phyloP scores from a whole-genome alignment of 2,329 filamentous ascomycete species.

The Leptographium procerum region DNA sequence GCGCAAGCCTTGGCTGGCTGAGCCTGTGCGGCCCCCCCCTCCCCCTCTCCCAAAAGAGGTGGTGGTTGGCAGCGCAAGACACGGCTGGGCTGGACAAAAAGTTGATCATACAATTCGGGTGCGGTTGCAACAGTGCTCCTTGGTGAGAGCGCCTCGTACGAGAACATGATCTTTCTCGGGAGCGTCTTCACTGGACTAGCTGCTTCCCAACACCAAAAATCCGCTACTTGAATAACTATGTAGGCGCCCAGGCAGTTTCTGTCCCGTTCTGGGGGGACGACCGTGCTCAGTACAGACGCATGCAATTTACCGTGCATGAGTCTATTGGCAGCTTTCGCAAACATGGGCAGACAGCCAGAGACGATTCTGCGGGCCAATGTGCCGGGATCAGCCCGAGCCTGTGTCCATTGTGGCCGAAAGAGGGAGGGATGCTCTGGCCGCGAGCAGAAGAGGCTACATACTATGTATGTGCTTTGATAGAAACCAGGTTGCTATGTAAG shows the following conservation, averaged over 20 bases:
- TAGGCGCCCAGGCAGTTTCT: not conserved
- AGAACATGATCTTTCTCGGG: too few relatives aligned
- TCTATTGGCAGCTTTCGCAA: not conserved
- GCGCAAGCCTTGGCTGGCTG: too few relatives aligned
- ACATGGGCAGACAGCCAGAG: too few relatives aligned
- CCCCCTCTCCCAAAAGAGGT: not conserved
- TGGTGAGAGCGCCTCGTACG: too few relatives aligned
- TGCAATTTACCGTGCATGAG: conserved; percentile 1
- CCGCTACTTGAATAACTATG: too few relatives aligned
- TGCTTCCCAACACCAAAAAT: too few relatives aligned
- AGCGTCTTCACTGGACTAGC: too few relatives aligned
- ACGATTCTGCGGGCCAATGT: not conserved
- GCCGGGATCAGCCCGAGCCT: not conserved
- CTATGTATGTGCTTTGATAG: too few relatives aligned
- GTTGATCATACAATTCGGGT: not conserved
- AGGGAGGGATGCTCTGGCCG: too few relatives aligned
- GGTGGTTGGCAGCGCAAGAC: not conserved
- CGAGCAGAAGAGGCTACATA: too few relatives aligned
- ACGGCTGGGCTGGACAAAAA: not conserved
- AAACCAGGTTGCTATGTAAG: too few relatives aligned
- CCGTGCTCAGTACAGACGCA: not conserved
- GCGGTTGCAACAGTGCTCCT: not conserved
- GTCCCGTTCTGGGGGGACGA: not conserved
- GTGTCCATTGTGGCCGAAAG: not conserved
- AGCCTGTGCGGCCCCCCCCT: not conserved